A percentile compares a stretch with the other conserved stretches of the same genome.
phyloP scores from a whole-genome alignment of 2,329 filamentous ascomycete species.

The Ophiosphaerella narmari region DNA sequence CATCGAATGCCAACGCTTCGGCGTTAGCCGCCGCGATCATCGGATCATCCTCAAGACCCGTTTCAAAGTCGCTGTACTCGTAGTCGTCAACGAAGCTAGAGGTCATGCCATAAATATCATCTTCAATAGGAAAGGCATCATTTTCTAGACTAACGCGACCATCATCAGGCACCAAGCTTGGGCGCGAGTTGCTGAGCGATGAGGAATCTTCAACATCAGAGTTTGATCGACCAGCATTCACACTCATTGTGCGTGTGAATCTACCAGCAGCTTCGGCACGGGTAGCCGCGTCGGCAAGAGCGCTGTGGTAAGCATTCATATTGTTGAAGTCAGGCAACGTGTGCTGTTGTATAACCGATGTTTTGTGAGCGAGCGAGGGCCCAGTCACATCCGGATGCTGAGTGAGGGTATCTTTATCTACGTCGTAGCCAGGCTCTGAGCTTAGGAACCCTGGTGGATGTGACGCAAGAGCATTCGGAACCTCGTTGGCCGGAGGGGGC shows the following conservation, averaged over 20 bases:
- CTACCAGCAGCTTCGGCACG: constrained; percentile 76
- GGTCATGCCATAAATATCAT: constrained; percentile 39
- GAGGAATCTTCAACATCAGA: constrained; percentile 42
- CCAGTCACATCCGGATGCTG: constrained; percentile 32
- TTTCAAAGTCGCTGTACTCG: constrained; percentile 63
- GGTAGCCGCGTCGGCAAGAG: constrained; percentile 79
- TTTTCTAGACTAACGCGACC: constrained; percentile 55
- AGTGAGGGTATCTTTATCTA: constrained; percentile 37
- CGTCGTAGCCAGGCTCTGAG: constrained; percentile 38
- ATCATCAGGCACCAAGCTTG: constrained; percentile 56
- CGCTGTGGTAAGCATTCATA: constrained; percentile 77
- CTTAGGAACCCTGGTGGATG: constrained; percentile 17
- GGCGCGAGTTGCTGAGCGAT: constrained; percentile 39
- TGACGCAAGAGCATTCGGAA: constrained; percentile 15
- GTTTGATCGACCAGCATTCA: constrained; percentile 36
- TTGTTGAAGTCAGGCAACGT: constrained; percentile 49
- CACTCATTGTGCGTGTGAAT: constrained; percentile 66
- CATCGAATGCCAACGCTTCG: constrained; percentile 87
- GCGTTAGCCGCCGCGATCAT: constrained; percentile 96
- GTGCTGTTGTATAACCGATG: constrained; percentile 40
- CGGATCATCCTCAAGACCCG: constrained; percentile 68
- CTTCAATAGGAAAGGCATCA: constrained; percentile 43
- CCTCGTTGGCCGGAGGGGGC: constrained; percentile 21
- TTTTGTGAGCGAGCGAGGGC: constrained; percentile 60
- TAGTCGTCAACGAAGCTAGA: constrained; percentile 50